Conservation (phyloP, 1,284 basidiomycete species). For the Athelia sp. region DNA sequence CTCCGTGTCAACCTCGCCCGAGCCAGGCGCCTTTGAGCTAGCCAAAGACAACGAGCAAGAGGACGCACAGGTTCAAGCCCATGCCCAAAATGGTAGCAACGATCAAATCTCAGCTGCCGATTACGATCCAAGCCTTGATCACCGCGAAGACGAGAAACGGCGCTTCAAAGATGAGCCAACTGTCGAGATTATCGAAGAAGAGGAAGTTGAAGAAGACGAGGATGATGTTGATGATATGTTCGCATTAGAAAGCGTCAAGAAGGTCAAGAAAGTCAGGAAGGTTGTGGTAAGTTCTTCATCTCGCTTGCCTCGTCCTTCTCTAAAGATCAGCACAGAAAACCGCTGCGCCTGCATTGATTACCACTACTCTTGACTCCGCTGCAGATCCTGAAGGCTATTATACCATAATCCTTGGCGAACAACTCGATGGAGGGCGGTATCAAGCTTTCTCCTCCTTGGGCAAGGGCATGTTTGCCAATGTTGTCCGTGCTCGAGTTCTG, state of each 20-base stretch:
- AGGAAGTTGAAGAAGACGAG: slow-evolving; percentile 58
- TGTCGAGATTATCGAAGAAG: slow-evolving; percentile 56
- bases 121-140: slow-evolving; percentile 86
- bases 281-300: slow-evolving; percentile 36
- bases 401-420: slow-evolving; percentile 89
- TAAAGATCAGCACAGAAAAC: slow-evolving; percentile 36
- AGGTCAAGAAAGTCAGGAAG: slow-evolving; percentile 56
- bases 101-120: slow-evolving; percentile 87
- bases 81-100: slow-evolving; percentile 42
- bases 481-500: slow-evolving; percentile 86
- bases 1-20: slow-evolving; percentile 51
- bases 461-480: slow-evolving; percentile 98
- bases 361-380: slow-evolving; percentile 67
- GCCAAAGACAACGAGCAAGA: slow-evolving; percentile 56
- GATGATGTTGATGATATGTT: slow-evolving; percentile 92
- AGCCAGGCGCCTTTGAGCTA: slow-evolving; percentile 51
- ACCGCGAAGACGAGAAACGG: slow-evolving; percentile 74
- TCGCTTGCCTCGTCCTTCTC: not conserved
- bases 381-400: slow-evolving; percentile 96
- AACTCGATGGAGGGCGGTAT: slow-evolving; percentile 89
- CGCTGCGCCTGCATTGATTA: slow-evolving; percentile 58
- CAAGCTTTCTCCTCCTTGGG: slow-evolving; percentile 94
- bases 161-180: slow-evolving; percentile 41
- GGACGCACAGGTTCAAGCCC: slow-evolving; percentile 31
- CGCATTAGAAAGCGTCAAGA: slow-evolving; percentile 53